Evolutionary conservation across 805 yeast species (phyloP).

Genomic region (Wickerhamomyces silvicola): DNA sequence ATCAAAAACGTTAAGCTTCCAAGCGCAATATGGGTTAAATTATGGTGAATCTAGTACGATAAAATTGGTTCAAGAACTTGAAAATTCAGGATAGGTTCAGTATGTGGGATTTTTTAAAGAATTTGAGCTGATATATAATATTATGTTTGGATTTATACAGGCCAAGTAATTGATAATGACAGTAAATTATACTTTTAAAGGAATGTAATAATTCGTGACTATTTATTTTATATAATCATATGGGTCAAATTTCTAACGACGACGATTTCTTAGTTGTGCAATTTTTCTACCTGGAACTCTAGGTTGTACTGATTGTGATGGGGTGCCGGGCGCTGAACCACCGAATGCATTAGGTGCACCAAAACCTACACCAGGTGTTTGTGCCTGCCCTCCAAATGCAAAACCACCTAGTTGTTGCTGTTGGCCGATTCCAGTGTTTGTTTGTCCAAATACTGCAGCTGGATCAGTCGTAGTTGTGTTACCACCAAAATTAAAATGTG

Average conservation of each 20-base stretch:
- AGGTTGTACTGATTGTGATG: conserved; percentile 10
- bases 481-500: conserved; percentile 13
- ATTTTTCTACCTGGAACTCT: conserved; percentile 20
- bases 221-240: too few species aligned
- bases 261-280: conserved; percentile 23
- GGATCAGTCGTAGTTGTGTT: conserved; percentile 4
- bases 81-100: too few species aligned
- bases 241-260: conserved; percentile 11
- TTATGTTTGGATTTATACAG: too few species aligned
- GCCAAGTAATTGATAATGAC: too few species aligned
- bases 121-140: too few species aligned
- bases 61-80: conserved; percentile 44
- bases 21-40: conserved; percentile 48
- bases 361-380: conserved; percentile 5
- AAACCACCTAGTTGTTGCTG: neutral
- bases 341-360: conserved; percentile 3
- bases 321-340: conserved; percentile 9
- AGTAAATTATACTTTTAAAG: too few species aligned
- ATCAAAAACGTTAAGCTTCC: conserved; percentile 34
- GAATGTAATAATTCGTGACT: too few species aligned
- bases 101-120: too few species aligned
- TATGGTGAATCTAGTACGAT: conserved; percentile 63
- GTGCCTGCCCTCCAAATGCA: neutral
- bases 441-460: conserved; percentile 10
- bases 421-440: conserved; percentile 1